Percentiles rank a stretch among this genome's conserved stretches.
phyloP scores from a whole-genome alignment of 176 grass and related monocot genomes.

The Saccharum spontaneum region DNA sequence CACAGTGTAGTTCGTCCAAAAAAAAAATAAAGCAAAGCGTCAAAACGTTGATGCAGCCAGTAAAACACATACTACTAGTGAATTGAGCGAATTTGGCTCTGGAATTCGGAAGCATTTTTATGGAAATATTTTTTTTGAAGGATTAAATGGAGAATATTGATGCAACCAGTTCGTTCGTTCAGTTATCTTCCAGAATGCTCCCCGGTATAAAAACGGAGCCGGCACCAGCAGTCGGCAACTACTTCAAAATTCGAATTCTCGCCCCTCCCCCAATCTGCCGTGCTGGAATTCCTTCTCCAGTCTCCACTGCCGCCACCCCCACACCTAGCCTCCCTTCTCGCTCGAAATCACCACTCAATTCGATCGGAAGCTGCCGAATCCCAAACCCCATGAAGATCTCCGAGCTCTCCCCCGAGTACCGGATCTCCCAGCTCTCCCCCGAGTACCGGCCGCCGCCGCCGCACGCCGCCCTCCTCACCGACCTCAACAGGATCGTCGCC shows the following conservation, averaged over 20 bases:
- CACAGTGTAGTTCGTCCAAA: background rate
- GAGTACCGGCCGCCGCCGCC: conserved; percentile 53
- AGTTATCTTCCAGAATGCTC: background rate
- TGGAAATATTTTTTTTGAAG: no score
- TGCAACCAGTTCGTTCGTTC: background rate
- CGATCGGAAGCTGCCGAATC: conserved; percentile 20
- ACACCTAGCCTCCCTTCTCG: conserved; percentile 27
- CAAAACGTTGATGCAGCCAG: background rate
- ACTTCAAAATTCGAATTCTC: conserved; percentile 29
- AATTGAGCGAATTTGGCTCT: background rate
- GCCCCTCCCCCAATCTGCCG: background rate
- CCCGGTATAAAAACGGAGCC: background rate
- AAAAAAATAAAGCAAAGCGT: background rate
- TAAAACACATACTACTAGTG: background rate
- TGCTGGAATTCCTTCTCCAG: conserved; percentile 10
- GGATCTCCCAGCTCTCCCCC: conserved; percentile 90
- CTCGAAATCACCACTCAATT: conserved; percentile 30
- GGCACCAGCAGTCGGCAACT: background rate
- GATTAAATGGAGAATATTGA: no score
- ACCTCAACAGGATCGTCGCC: conserved; percentile 56
- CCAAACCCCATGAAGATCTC: conserved; percentile 82
- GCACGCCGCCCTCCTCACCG: conserved; percentile 49
- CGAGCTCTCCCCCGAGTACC: conserved; percentile 91
- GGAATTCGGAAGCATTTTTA: background rate
- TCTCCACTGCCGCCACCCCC: conserved; percentile 5